A percentile compares a stretch with the other conserved stretches of the same genome.
Evolutionary conservation across 306 rosid species (phyloP).

Genomic region (Trifolium repens): DNA sequence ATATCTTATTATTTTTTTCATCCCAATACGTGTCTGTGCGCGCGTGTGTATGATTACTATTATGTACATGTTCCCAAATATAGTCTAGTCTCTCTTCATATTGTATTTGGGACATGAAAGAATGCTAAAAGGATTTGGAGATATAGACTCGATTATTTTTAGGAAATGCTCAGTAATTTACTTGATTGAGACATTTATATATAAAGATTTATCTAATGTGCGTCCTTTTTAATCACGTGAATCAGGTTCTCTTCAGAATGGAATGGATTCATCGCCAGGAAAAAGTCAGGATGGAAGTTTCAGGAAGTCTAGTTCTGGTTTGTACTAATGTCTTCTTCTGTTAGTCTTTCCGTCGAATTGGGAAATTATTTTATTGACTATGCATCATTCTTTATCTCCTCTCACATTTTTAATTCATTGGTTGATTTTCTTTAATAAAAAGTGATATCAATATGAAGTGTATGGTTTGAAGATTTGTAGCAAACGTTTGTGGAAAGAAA

Average conservation of each 20-base stretch:
- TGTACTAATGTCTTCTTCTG: conserved; percentile 38
- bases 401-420: conserved; percentile 13
- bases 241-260: conserved; percentile 77
- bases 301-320: conserved; percentile 77
- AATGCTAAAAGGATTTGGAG: background rate
- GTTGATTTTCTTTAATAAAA: conserved; percentile 26
- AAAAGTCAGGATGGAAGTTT: conserved; percentile 82
- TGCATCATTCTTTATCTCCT: conserved; percentile 9
- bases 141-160: conserved; percentile 8
- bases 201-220: conserved; percentile 36
- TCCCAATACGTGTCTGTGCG: background rate
- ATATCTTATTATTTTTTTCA: background rate
- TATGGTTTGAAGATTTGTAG: conserved; percentile 16
- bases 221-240: conserved; percentile 29
- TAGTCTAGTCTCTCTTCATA: conserved; percentile 16
- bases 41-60: background rate
- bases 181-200: conserved; percentile 12
- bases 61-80: background rate
- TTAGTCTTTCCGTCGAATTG: conserved; percentile 12
- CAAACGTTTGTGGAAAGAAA: conserved; percentile 5
- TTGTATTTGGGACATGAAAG: conserved; percentile 2
- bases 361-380: conserved; percentile 9
- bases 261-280: conserved; percentile 69
- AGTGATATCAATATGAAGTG: conserved; percentile 3
- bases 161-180: conserved; percentile 15